phyloP scores from a whole-genome alignment of 805 yeast genomes.

The Wickerhamiella australiensis region DNA sequence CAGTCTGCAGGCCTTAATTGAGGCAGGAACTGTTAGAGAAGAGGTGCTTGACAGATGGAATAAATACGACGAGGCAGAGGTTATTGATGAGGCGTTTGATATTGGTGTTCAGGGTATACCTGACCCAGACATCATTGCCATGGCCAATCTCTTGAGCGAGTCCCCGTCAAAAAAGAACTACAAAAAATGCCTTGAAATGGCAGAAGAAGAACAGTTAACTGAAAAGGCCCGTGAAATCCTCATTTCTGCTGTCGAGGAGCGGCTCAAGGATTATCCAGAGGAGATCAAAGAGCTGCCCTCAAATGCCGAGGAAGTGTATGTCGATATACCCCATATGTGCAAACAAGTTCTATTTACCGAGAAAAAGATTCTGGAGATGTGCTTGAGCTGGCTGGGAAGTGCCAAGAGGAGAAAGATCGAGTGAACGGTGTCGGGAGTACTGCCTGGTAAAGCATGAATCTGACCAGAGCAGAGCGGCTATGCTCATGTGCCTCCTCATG shows the following conservation, averaged over 20 bases:
- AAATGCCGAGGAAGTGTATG: constrained; percentile 6
- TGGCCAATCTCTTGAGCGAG: constrained; percentile 12
- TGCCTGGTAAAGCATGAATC: neutral
- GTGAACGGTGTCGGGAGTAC: too few species aligned
- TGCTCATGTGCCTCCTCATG: too few species aligned
- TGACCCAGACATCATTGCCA: constrained; percentile 17
- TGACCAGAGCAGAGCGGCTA: too few species aligned
- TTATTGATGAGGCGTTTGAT: constrained; percentile 13
- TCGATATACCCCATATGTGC: constrained; percentile 19
- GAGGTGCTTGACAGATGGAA: constrained; percentile 8
- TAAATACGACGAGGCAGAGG: constrained; percentile 15
- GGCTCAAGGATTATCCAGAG: constrained; percentile 20
- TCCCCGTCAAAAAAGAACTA: constrained; percentile 14
- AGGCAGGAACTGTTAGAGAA: constrained; percentile 27
- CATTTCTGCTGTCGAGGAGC: constrained; percentile 13
- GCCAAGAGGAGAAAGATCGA: neutral
- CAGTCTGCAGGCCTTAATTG: constrained; percentile 34
- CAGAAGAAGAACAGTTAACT: constrained; percentile 15
- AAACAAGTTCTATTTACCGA: constrained; percentile 24
- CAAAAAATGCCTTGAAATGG: constrained; percentile 9
- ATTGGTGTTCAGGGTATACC: constrained; percentile 13
- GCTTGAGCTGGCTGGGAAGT: constrained; percentile 20
- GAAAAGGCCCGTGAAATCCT: constrained; percentile 15
- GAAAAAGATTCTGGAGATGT: constrained; percentile 20
- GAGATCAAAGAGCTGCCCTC: constrained; percentile 3